Conservation (phyloP, 352 stramenopile species). For the Pythium sukuiense region DNA sequence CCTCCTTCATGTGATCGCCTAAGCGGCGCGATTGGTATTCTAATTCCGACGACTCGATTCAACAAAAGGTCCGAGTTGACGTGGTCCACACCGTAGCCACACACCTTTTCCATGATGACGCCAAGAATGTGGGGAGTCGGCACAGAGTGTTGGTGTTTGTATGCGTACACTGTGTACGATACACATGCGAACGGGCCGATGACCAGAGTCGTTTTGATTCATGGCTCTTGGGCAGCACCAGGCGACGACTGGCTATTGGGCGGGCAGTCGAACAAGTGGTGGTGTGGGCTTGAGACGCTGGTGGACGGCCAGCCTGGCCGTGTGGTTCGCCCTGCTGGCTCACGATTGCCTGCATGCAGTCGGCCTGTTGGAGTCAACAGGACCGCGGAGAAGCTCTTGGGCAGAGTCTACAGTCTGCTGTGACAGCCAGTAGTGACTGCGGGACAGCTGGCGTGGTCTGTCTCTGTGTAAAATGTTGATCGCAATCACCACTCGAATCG, state of each 20-base stretch:
- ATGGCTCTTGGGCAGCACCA: background rate
- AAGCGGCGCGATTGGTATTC: background rate
- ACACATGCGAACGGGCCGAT: background rate
- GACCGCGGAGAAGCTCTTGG: too few species aligned
- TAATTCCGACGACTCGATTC: slow-evolving; percentile 1
- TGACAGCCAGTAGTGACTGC: background rate
- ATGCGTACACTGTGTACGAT: background rate
- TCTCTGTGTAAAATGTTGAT: background rate
- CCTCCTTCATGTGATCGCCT: background rate
- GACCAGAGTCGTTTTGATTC: background rate
- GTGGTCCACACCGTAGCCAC: background rate
- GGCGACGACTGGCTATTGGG: background rate
- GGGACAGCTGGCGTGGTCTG: background rate
- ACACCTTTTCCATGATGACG: slow-evolving; percentile 1
- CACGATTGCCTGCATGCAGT: too few species aligned
- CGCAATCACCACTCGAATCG: too few species aligned
- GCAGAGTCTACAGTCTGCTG: background rate
- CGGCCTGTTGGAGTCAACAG: too few species aligned
- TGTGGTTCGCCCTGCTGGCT: too few species aligned
- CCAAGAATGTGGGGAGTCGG: background rate
- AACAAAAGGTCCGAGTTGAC: background rate
- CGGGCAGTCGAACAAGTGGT: too few species aligned
- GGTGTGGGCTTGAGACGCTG: too few species aligned
- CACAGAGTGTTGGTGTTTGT: background rate
- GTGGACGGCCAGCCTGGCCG: too few species aligned